A percentile compares a stretch with the other conserved stretches of the same genome.
Evolutionary conservation across 805 yeast genomes (phyloP).

Genomic region (Candida cerambycidarum): DNA sequence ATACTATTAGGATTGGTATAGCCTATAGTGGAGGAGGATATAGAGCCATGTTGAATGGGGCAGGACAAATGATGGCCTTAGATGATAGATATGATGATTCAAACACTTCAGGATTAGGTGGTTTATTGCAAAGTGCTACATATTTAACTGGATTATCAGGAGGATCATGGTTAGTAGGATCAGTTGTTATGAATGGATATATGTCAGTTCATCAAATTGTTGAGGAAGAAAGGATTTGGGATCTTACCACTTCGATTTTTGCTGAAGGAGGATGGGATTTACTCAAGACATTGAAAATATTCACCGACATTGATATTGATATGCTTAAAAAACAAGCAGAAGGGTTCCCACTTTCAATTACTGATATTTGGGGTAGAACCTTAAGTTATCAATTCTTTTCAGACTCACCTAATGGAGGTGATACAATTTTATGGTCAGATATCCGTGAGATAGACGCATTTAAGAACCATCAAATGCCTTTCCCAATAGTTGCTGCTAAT

Average conservation of each 20-base stretch:
- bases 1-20: conserved; percentile 33
- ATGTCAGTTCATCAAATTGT: conserved; percentile 45
- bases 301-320: conserved; percentile 26
- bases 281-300: conserved; percentile 58
- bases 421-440: conserved; percentile 29
- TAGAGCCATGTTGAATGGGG: conserved; percentile 83
- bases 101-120: conserved; percentile 63
- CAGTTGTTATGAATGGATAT: conserved; percentile 62
- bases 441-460: conserved; percentile 26
- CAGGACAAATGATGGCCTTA: conserved; percentile 78
- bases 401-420: conserved; percentile 24
- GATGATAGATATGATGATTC: conserved; percentile 67
- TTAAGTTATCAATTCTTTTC: conserved; percentile 40
- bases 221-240: conserved; percentile 31
- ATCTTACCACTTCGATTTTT: conserved; percentile 65
- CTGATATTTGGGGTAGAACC: conserved; percentile 46
- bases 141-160: conserved; percentile 75
- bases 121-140: conserved; percentile 68
- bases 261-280: conserved; percentile 59
- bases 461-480: conserved; percentile 33
- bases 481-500: conserved; percentile 38
- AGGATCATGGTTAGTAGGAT: conserved; percentile 62
- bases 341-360: conserved; percentile 35
- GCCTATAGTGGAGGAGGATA: conserved; percentile 68
- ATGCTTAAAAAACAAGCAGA: conserved; percentile 32